Base-by-base conservation (phyloP, 768 basidiomycete genomes). In the Lenzites betulinus region DNA sequence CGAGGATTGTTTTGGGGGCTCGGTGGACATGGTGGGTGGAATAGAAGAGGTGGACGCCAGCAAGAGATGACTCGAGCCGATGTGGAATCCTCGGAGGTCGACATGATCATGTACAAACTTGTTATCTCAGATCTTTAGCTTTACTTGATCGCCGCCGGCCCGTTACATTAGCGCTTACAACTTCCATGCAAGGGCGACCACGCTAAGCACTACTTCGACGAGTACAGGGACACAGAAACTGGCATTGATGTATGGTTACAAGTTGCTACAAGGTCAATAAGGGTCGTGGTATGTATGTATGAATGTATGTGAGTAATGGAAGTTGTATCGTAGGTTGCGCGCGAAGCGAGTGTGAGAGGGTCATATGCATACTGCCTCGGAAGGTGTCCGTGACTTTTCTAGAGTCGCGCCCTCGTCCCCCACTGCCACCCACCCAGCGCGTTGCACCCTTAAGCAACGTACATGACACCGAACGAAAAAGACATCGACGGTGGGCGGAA, bases 301-400 rank as follows among this genome's bases (percentile, higher is more conserved):
- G 59, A 53, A 43, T 43, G 42, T 36, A 36, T 15, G 15, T 39
- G 55, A 20, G 54, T 33, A 33, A 33, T 33, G 4, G 38, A 36
- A 22, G 51, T 42, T 51, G 44, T 60, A 60, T 61, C 59, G 59
- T 64, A 59, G 35, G 35, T 36, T 50, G 39, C 51, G 39, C 55
- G 20, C 42, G 54, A 47, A 62, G 56, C 15, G 62, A 59, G 42
- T 20, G 62, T 63, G 38, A 30, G 62, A 47, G 56, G 58, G 60
- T 62, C 50, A 53, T 63, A 57, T 42, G 41, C 57, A 53, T 55
- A 49, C 64, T 46, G 51, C 69, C 72, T 71, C 67, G 12, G 69
- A 66, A 70, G 52, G 50, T 38, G 58, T 73, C 74, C 49, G 64
- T 74, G 65, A 60, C 38, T 69, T 53, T 58, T 63, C 55, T 48